A percentile compares a stretch with the other conserved stretches of the same genome.
phyloP scores from a whole-genome alignment of 441 rosid species.

The Aquilaria agallochum region DNA sequence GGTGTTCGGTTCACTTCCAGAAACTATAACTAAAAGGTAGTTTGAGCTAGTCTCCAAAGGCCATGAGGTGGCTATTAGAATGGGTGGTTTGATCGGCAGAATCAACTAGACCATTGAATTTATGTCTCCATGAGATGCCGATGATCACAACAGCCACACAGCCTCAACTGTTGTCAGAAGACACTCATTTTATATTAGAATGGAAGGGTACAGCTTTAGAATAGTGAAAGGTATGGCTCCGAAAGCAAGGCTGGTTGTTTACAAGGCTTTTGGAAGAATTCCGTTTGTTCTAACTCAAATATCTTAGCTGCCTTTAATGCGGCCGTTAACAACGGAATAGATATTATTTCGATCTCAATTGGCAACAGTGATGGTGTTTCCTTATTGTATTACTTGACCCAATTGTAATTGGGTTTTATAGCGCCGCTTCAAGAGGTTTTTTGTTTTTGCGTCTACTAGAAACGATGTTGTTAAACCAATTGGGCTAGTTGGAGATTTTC shows the following conservation, averaged over 20 bases:
- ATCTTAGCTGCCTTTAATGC: conserved; percentile 71
- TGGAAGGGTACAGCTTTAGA: conserved; percentile 71
- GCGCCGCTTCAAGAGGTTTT: conserved; percentile 52
- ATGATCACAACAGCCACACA: conserved; percentile 85
- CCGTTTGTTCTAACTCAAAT: conserved; percentile 77
- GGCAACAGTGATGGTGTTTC: conserved; percentile 75
- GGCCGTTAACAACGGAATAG: conserved; percentile 61
- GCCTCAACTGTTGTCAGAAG: conserved; percentile 85
- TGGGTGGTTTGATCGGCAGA: conserved; percentile 41
- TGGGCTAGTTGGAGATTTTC: conserved; percentile 76
- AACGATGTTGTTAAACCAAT: conserved; percentile 65
- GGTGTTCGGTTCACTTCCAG: too few relatives aligned
- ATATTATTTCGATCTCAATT: conserved; percentile 66
- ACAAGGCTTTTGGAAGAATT: conserved; percentile 73
- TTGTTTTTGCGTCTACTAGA: conserved; percentile 61
- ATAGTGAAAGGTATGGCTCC: conserved; percentile 87
- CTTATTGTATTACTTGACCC: conserved; percentile 75
- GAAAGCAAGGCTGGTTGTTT: conserved; percentile 63
- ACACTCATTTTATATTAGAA: conserved; percentile 51
- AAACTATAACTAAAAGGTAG: too few relatives aligned
- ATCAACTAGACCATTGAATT: conserved; percentile 71
- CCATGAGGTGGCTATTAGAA: conserved; percentile 47
- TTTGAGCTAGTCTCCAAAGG: too few relatives aligned
- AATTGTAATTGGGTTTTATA: conserved; percentile 64
- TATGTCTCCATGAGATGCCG: conserved; percentile 79